These are phyloP conservation scores for Blastobotrys serpentis DNA, from an alignment of 1,139 yeast genomes.

Conservation along the genomic window DNA sequence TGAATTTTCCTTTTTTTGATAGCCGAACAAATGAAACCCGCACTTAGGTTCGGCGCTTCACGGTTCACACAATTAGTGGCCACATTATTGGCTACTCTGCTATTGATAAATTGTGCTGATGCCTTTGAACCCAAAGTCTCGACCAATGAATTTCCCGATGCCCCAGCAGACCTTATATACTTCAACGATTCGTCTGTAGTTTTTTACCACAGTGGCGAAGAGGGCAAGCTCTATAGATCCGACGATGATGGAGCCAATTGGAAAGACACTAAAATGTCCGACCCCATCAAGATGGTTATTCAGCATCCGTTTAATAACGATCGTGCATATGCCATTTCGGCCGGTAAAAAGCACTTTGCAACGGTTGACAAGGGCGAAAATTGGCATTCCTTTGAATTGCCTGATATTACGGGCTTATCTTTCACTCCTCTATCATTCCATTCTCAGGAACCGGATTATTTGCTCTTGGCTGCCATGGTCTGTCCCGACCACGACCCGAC, in stretches of 20 bases:
- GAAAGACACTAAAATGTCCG: constrained; percentile 40
- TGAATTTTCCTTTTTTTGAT: background rate
- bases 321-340: constrained; percentile 52
- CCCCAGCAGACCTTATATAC: constrained; percentile 40
- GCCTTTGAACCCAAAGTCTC: constrained; percentile 15
- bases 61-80: background rate
- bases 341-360: constrained; percentile 46
- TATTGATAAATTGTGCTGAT: constrained; percentile 5
- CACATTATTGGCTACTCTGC: background rate
- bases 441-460: constrained; percentile 43
- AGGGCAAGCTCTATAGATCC: constrained; percentile 45
- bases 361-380: constrained; percentile 58
- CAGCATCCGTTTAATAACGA: constrained; percentile 48
- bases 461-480: constrained; percentile 43
- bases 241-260: constrained; percentile 60
- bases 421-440: constrained; percentile 42
- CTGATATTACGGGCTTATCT: constrained; percentile 28
- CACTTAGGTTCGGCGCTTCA: background rate
- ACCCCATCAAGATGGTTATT: constrained; percentile 37
- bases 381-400: constrained; percentile 51
- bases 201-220: constrained; percentile 38
- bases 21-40: background rate
- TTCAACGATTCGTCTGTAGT: constrained; percentile 34
- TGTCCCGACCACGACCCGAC: constrained; percentile 40
- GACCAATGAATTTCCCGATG: constrained; percentile 1